These are phyloP conservation scores for Candida hungchunana DNA, from an alignment of 805 yeast genomes.

Conservation along the genomic window DNA sequence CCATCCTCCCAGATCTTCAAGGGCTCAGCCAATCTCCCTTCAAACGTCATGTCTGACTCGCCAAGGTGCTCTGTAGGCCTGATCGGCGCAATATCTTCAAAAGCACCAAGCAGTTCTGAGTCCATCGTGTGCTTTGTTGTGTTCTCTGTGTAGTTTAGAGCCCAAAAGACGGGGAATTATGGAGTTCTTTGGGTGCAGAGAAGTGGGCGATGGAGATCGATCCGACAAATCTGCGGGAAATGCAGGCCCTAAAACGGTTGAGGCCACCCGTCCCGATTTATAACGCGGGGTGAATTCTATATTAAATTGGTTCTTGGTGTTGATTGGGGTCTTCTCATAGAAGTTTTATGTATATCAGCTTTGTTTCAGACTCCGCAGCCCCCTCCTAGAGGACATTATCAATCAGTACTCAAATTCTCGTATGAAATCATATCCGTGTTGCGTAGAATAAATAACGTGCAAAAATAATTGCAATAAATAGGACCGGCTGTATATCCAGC, in stretches of 20 bases:
- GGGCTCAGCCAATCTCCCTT: constrained; percentile 32
- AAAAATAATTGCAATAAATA: constrained; percentile 6
- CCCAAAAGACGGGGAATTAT: too few species aligned
- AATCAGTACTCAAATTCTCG: too few species aligned
- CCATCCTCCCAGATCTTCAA: constrained; percentile 49
- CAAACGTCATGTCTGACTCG: constrained; percentile 34
- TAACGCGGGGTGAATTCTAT: too few species aligned
- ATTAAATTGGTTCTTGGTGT: too few species aligned
- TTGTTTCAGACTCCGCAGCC: too few species aligned
- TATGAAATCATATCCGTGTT: too few species aligned
- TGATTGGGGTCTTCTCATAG: too few species aligned
- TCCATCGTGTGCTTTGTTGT: neutral
- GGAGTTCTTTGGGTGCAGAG: too few species aligned
- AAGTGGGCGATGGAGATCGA: neutral
- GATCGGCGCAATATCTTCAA: constrained; percentile 31
- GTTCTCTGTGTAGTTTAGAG: neutral
- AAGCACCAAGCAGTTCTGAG: constrained; percentile 8
- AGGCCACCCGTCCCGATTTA: too few species aligned
- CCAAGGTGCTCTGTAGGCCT: constrained; percentile 36
- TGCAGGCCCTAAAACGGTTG: neutral
- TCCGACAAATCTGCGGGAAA: too few species aligned
- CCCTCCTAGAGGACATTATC: too few species aligned
- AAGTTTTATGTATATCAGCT: too few species aligned
- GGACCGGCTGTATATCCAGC: neutral
- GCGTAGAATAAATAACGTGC: constrained; percentile 3